These are phyloP conservation scores for Dioszegia hungarica DNA, from an alignment of 768 basidiomycete genomes.

Conservation along the genomic window DNA sequence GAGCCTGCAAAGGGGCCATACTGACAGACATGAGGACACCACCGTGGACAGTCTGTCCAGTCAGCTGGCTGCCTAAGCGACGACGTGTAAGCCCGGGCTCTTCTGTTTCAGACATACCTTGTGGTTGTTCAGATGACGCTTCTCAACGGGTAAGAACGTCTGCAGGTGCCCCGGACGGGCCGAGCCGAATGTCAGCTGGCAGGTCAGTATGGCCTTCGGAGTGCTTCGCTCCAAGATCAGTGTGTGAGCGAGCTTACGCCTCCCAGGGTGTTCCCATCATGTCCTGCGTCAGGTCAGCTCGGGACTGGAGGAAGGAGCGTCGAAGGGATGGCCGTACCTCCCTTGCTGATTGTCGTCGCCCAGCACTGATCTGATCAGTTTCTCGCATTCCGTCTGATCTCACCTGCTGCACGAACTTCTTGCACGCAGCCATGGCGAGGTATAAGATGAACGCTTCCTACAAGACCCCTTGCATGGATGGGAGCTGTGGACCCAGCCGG, in stretches of 20 bases:
- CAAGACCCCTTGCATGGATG: too few species aligned
- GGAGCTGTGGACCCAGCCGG: too few species aligned
- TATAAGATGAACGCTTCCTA: too few species aligned
- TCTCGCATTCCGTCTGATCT: neutral
- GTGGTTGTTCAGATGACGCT: constrained; percentile 40
- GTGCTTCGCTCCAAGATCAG: too few species aligned
- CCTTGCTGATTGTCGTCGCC: constrained; percentile 30
- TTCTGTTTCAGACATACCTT: constrained; percentile 23
- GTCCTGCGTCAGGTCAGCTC: constrained; percentile 13
- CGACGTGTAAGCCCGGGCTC: too few species aligned
- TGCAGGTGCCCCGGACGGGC: constrained; percentile 32
- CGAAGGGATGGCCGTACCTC: constrained; percentile 18
- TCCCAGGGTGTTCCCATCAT: constrained; percentile 30
- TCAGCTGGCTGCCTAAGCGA: neutral
- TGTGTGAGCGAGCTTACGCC: constrained; percentile 15
- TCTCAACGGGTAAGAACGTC: constrained; percentile 24
- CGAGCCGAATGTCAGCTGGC: constrained; percentile 26
- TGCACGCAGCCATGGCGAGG: constrained; percentile 12
- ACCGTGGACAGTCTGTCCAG: constrained; percentile 35
- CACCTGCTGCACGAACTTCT: constrained; percentile 24
- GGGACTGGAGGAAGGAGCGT: neutral
- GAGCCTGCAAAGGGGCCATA: neutral
- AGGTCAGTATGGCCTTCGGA: neutral
- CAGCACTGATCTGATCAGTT: constrained; percentile 18
- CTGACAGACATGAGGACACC: constrained; percentile 38